Base-by-base conservation (phyloP, 495 filamentous ascomycete genomes). In the Neurospora terricola region DNA sequence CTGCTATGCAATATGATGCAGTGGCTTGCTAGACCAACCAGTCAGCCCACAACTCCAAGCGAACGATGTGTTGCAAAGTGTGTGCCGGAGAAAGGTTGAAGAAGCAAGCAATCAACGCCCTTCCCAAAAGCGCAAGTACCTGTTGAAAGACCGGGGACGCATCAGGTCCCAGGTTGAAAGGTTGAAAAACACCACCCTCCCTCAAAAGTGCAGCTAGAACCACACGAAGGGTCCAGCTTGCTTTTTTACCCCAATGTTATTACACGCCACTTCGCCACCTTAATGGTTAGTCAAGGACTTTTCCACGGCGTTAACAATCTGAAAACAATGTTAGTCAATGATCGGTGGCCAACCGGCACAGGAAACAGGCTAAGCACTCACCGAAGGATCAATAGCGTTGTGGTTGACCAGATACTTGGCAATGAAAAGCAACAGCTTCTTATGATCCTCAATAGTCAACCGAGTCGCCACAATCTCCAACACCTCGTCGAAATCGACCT, bases 381-480 rank as follows among this genome's bases (percentile, higher is more conserved):
- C 78, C 8, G 72, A 73, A 14, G 76, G 42, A 37, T 37, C 34
- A 37, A 80, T 62, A 10, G 75, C 69, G 11, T 93, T 94, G 80
- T 97, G 94, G 77, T 96, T 96, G 73, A 90, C 90, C 69, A 98
- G 82, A 83, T 97, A 94, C 80, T 92, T 95, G 77, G 88, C 86
- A 75, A 99, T 82, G 0, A 93, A 90, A 76, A 89, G 91, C 3
- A 98, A 88, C 48, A 99, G 88, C 79, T 97, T 93, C 70, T 96
- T 83, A 82, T 98, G 94, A 80, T 98, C 93, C 36, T 97, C 93
- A 2, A 88, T 80, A 0, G 89, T 89, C 72, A 99, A 80, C 10
- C 94, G 94, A 27, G 90, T 94, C 76, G 98, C 95, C 38, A 91
- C 94, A 40, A 88, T 87, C 85, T 98, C 94, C 75, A 99, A 91